These are phyloP conservation scores for Patellifolia procumbens DNA, from an alignment of 179 eudicot species.

Conservation along the genomic window DNA sequence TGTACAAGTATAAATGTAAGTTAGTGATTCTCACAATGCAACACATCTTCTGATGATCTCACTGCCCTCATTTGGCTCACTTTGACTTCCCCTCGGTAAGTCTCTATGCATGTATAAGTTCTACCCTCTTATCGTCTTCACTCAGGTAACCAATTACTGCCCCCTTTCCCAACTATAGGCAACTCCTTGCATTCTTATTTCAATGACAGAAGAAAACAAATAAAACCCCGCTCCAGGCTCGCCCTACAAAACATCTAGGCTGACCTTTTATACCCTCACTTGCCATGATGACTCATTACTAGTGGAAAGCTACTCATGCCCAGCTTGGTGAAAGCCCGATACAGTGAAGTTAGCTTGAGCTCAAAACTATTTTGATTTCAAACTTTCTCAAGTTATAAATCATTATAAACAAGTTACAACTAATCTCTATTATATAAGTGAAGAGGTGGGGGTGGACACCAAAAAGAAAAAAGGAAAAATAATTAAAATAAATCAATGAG, in stretches of 20 bases:
- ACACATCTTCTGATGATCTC: not conserved
- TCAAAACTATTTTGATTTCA: too few species aligned
- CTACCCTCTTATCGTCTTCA: not conserved
- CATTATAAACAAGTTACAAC: too few species aligned
- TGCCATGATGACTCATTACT: not conserved
- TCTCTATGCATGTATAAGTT: not conserved
- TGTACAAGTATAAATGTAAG: too few species aligned
- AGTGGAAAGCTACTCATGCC: not conserved
- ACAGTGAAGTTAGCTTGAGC: not conserved
- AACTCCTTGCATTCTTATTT: not conserved
- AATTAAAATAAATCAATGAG: too few species aligned
- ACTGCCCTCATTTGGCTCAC: not conserved
- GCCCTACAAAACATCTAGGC: not conserved
- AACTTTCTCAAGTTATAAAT: too few species aligned
- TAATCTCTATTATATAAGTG: too few species aligned
- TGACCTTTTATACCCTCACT: not conserved
- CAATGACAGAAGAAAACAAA: not conserved
- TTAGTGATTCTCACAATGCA: too few species aligned
- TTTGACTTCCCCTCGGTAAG: not conserved
- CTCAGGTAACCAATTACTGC: not conserved
- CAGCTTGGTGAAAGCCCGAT: not conserved
- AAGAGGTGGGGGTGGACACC: too few species aligned
- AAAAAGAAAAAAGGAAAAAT: too few species aligned
- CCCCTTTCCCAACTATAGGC: not conserved
- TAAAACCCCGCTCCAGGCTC: not conserved